Conservation (phyloP, 768 basidiomycete species). For the Roridomyces roridus region DNA sequence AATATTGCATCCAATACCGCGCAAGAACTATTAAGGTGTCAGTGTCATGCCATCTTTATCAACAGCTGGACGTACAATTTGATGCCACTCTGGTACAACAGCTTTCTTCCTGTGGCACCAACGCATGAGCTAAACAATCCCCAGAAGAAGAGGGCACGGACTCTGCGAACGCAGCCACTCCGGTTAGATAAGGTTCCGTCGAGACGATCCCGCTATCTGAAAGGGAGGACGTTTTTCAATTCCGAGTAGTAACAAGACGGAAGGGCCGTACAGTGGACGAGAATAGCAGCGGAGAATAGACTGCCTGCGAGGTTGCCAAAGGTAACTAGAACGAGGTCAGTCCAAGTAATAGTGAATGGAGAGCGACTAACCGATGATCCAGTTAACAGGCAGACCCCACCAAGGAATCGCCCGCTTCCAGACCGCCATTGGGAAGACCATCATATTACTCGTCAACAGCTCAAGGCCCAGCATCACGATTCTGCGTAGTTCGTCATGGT, state of each 20-base stretch:
- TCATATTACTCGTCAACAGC: conserved; percentile 76
- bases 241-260: not conserved
- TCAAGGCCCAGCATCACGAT: conserved; percentile 74
- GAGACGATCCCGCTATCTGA: conserved; percentile 67
- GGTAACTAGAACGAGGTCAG: conserved; percentile 50
- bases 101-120: conserved; percentile 59
- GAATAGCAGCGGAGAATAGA: conserved; percentile 71
- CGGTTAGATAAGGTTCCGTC: conserved; percentile 59
- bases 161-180: conserved; percentile 60
- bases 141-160: too few relatives aligned
- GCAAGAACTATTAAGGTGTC: too few relatives aligned
- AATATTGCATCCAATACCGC: conserved; percentile 81
- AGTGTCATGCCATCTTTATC: too few relatives aligned
- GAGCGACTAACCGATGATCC: conserved; percentile 60
- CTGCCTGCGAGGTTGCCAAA: conserved; percentile 75
- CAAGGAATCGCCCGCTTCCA: conserved; percentile 65
- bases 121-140: not conserved
- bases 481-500: conserved; percentile 41
- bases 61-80: too few relatives aligned
- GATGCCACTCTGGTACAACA: conserved; percentile 67
- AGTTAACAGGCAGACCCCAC: conserved; percentile 73
- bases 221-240: not conserved
- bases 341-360: too few relatives aligned
- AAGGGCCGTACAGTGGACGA: conserved; percentile 60
- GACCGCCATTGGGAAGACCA: conserved; percentile 78